These are phyloP conservation scores for Sarocladiaceae sp. DNA, from an alignment of 2,329 filamentous ascomycete species.

Conservation along the genomic window DNA sequence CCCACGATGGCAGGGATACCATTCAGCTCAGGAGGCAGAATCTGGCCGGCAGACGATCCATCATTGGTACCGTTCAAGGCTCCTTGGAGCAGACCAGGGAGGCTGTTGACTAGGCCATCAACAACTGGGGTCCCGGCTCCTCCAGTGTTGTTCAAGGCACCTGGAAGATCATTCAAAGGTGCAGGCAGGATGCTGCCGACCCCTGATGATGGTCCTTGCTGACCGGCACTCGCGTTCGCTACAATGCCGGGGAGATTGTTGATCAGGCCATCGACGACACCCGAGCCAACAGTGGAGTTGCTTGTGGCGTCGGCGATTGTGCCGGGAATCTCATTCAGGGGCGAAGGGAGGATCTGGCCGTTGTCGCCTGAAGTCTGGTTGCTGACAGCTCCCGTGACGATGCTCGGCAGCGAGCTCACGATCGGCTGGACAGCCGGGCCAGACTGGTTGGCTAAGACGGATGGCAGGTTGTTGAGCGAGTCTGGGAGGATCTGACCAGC, in stretches of 20 bases:
- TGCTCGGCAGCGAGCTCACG: background rate
- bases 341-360: background rate
- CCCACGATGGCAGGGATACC: background rate
- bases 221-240: background rate
- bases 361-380: background rate
- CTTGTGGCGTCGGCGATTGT: background rate
- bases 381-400: background rate
- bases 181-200: slow-evolving; percentile 7
- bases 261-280: background rate
- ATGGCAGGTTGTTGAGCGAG: slow-evolving; percentile 1
- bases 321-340: background rate
- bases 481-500: slow-evolving; percentile 1
- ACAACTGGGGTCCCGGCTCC: background rate
- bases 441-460: background rate
- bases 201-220: too few relatives aligned
- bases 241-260: slow-evolving; percentile 5
- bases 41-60: background rate
- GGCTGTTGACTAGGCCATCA: background rate
- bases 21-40: slow-evolving; percentile 1
- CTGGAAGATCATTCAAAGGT: slow-evolving; percentile 1
- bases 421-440: background rate
- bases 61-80: background rate
- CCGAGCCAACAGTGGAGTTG: background rate
- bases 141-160: background rate
- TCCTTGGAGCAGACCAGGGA: background rate